These are phyloP conservation scores for Phtheirospermum japonicum DNA, from an alignment of 257 asterid genomes.

Conservation along the genomic window DNA sequence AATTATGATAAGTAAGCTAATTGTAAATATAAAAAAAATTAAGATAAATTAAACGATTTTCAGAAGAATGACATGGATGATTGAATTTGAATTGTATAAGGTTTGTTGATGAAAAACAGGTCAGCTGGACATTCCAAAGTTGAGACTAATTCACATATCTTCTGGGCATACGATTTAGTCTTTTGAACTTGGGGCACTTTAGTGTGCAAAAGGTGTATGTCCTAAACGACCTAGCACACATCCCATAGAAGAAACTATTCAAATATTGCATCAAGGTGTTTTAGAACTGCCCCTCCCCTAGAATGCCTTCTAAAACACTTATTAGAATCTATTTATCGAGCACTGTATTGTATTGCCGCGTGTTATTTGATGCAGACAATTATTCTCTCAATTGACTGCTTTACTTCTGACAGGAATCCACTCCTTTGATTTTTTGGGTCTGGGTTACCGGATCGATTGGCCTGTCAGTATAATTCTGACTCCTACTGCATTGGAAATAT, in stretches of 20 bases:
- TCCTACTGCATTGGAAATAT: slow-evolving; percentile 67
- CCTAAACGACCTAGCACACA: slow-evolving; percentile 15
- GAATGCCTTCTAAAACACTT: slow-evolving; percentile 15
- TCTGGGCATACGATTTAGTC: slow-evolving; percentile 5
- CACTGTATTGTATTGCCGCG: slow-evolving; percentile 14
- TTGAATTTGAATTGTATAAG: slow-evolving; percentile 2
- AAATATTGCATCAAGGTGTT: slow-evolving; percentile 21
- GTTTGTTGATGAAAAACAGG: slow-evolving; percentile 9
- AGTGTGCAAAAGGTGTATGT: slow-evolving; percentile 6
- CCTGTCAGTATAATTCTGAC: slow-evolving; percentile 83
- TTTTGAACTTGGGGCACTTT: slow-evolving; percentile 7
- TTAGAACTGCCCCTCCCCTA: slow-evolving; percentile 2
- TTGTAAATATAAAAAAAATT: background rate
- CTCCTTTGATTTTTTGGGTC: slow-evolving; percentile 81
- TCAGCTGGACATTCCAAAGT: slow-evolving; percentile 14
- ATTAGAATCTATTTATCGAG: slow-evolving; percentile 11
- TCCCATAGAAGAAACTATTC: background rate
- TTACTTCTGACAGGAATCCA: slow-evolving; percentile 63
- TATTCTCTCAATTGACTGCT: slow-evolving; percentile 23
- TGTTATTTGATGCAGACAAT: slow-evolving; percentile 1
- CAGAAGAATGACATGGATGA: slow-evolving; percentile 10
- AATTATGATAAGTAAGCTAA: background rate
- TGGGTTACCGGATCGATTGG: slow-evolving; percentile 96
- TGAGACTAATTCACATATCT: slow-evolving; percentile 7
- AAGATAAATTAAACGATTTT: slow-evolving; percentile 3